These are phyloP conservation scores for Diaporthe citrichinensis DNA, from an alignment of 2,329 filamentous ascomycete species.

Conservation along the genomic window DNA sequence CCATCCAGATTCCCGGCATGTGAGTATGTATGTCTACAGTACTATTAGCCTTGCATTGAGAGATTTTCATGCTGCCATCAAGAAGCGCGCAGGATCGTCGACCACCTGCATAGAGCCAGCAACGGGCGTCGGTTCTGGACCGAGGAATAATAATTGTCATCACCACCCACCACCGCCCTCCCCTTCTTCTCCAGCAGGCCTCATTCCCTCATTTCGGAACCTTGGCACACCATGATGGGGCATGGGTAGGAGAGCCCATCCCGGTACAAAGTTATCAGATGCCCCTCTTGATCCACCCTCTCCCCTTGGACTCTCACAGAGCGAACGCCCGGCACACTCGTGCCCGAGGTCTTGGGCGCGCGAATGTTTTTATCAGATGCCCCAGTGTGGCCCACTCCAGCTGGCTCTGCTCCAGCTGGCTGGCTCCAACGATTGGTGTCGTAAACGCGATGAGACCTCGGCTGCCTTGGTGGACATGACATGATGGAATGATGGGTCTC, in stretches of 20 bases:
- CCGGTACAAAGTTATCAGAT: conserved; percentile 42
- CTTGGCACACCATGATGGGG: conserved; percentile 11
- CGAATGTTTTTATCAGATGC: conserved; percentile 36
- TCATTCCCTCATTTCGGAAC: conserved; percentile 16
- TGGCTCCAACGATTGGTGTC: conserved; percentile 1
- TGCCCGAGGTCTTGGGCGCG: conserved; percentile 3
- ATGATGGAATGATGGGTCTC: neutral
- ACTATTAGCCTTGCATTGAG: conserved; percentile 28
- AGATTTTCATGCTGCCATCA: conserved; percentile 14
- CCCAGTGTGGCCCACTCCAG: conserved; percentile 29
- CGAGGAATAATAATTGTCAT: neutral
- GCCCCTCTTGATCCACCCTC: conserved; percentile 38
- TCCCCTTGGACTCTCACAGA: conserved; percentile 1
- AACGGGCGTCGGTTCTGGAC: neutral
- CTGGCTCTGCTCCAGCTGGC: neutral
- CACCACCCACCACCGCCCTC: neutral
- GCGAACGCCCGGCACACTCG: neutral
- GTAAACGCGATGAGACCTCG: conserved; percentile 9
- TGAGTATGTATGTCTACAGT: neutral
- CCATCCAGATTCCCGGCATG: conserved; percentile 18
- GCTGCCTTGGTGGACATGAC: neutral
- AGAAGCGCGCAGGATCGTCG: neutral
- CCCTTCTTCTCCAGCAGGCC: conserved; percentile 6
- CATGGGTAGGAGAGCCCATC: conserved; percentile 24
- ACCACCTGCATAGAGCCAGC: conserved; percentile 5